These are phyloP conservation scores for Salix suchowensis DNA, from an alignment of 345 rosid species.

Conservation along the genomic window DNA sequence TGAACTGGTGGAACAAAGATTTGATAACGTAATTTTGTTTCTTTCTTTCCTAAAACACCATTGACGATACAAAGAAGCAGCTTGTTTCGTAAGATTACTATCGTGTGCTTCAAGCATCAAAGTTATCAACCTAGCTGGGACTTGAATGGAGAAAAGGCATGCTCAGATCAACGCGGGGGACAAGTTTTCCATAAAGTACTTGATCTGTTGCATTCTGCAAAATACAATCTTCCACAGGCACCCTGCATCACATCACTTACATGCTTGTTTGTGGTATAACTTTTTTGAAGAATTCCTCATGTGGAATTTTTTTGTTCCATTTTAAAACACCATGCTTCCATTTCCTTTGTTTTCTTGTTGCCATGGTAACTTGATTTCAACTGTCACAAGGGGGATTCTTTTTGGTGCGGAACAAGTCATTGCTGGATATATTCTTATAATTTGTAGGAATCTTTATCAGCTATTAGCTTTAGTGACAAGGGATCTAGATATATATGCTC, in stretches of 20 bases:
- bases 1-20: not conserved
- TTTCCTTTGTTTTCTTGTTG: not conserved
- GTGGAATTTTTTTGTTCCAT: not conserved
- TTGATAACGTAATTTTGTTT: not conserved
- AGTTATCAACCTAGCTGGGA: not conserved
- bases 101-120: not conserved
- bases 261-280: not conserved
- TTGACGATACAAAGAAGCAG: not conserved
- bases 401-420: conserved; percentile 4
- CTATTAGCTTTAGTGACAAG: conserved; percentile 82
- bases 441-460: conserved; percentile 73
- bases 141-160: not conserved
- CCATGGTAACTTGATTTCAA: not conserved
- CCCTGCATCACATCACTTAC: not conserved
- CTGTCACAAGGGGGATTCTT: not conserved
- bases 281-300: not conserved
- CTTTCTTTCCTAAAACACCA: not conserved
- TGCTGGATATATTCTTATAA: not conserved
- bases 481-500: conserved; percentile 91
- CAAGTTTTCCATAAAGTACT: not conserved
- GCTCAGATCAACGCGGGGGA: not conserved
- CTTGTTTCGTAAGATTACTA: not conserved
- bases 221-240: not conserved
- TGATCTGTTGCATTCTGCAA: not conserved
- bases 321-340: not conserved